Percentiles rank a stretch among this genome's conserved stretches.
These are phyloP conservation scores for Candida golubevii DNA, from an alignment of 805 yeast genomes.

Conservation along the genomic window DNA sequence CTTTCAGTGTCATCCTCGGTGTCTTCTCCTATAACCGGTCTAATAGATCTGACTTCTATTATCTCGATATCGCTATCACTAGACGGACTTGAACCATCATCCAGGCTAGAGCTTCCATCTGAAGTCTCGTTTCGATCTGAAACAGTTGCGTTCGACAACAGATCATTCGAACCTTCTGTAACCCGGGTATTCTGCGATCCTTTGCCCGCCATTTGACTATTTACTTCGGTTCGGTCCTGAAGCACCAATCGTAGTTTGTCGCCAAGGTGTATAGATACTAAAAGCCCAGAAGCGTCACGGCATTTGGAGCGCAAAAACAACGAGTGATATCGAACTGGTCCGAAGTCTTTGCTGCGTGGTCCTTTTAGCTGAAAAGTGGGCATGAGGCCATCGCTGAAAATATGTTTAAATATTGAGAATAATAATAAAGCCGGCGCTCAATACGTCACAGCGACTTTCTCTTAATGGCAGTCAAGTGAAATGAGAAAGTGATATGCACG, in stretches of 20 bases:
- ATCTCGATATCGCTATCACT: conserved; percentile 17
- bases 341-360: conserved; percentile 9
- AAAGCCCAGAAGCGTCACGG: conserved; percentile 2
- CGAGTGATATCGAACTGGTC: conserved; percentile 11
- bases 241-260: conserved; percentile 7
- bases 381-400: conserved; percentile 9
- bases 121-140: too few species aligned
- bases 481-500: too few species aligned
- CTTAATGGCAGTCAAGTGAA: too few species aligned
- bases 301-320: conserved; percentile 8
- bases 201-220: too few species aligned
- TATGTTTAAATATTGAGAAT: neutral
- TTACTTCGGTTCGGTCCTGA: neutral
- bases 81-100: neutral
- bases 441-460: too few species aligned
- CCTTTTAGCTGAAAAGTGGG: conserved; percentile 13
- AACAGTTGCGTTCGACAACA: too few species aligned
- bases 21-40: neutral
- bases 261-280: conserved; percentile 11
- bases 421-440: too few species aligned
- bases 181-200: too few species aligned
- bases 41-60: conserved; percentile 10
- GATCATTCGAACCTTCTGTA: too few species aligned
- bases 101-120: neutral
- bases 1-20: conserved; percentile 5